Percentiles rank a stretch among this genome's conserved stretches.
Conservation (phyloP, 805 yeast species). For the Cyberlindnera samutprakarnensis region DNA sequence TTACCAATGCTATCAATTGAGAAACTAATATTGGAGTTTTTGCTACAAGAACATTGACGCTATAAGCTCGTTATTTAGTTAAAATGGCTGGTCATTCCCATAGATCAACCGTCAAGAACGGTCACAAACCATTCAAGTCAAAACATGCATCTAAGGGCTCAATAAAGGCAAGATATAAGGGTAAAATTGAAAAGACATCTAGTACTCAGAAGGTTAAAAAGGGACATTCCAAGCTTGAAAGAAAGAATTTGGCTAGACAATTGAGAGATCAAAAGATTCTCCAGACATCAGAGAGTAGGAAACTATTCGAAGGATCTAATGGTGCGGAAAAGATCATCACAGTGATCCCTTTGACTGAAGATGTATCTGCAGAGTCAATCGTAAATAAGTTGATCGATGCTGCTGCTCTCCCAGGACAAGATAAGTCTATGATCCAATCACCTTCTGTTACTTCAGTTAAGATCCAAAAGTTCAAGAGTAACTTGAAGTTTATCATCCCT, state of each 20-base stretch:
- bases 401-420: constrained; percentile 25
- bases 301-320: constrained; percentile 68
- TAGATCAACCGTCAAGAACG: constrained; percentile 73
- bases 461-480: constrained; percentile 65
- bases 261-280: constrained; percentile 63
- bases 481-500: constrained; percentile 65
- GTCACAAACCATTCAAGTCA: constrained; percentile 86
- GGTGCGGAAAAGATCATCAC: constrained; percentile 85
- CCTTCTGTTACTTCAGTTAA: constrained; percentile 47
- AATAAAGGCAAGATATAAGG: constrained; percentile 71
- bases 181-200: constrained; percentile 73
- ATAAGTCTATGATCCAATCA: constrained; percentile 24
- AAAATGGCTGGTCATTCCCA: constrained; percentile 80
- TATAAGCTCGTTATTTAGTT: too few relatives aligned
- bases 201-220: constrained; percentile 23
- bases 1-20: too few relatives aligned
- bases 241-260: constrained; percentile 77
- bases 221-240: constrained; percentile 43
- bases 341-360: constrained; percentile 70
- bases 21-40: too few relatives aligned
- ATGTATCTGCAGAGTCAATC: constrained; percentile 51
- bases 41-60: too few relatives aligned
- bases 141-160: constrained; percentile 88
- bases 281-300: constrained; percentile 50
- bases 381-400: constrained; percentile 41